Base-by-base conservation (phyloP, 2,329 filamentous ascomycete genomes). In the Lachnellula arida region DNA sequence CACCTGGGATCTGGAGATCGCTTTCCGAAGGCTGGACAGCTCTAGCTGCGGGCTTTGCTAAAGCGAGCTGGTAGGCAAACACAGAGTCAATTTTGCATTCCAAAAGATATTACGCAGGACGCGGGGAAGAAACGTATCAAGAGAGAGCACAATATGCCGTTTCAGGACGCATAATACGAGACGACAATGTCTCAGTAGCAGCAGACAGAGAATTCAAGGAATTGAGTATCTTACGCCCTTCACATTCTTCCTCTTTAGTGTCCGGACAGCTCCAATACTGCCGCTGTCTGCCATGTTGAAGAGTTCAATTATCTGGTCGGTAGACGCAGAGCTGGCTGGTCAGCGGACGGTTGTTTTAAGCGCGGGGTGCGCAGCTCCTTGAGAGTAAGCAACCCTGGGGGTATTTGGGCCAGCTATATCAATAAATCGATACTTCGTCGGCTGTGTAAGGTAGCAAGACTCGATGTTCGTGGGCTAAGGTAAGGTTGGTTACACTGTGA, bases 161-260 rank as follows among this genome's bases (percentile, higher is more conserved):
- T 32, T 32, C 28, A 32, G 3, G 28, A 11, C 9, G 28, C 9
- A 32, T 32, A 12, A 32, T 32, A 32, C 28, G 8, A 32, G 28
- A 32, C 11, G 28, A 32, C 11, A 9, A 32, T 32, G 28, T 32
- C 28, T 32, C 28, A 32, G 28, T 9, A 12, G 28, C 28, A 32
- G 28, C 9, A 32, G 28, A 32, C 28, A 4, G 9, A 32, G 28
- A 32, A 32, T 32, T 11, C 28, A 32, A 11, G 28, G 28, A 32
- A 32, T 32, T 8, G 28, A 12, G 9, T 32, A 32, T 32, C 28
- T 32, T 32, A 32, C 28, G 9, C 92, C 93, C 78, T 97, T 97
- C 74, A 96, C 88, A 73, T 99, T 99, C 84, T 97, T 97, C 80
- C 93, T 88, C 86, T 97, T 97, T 86, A 99, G 88, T 60, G 94